Conservation (phyloP, 169 alveolate species). For the Neospora caninum region DNA sequence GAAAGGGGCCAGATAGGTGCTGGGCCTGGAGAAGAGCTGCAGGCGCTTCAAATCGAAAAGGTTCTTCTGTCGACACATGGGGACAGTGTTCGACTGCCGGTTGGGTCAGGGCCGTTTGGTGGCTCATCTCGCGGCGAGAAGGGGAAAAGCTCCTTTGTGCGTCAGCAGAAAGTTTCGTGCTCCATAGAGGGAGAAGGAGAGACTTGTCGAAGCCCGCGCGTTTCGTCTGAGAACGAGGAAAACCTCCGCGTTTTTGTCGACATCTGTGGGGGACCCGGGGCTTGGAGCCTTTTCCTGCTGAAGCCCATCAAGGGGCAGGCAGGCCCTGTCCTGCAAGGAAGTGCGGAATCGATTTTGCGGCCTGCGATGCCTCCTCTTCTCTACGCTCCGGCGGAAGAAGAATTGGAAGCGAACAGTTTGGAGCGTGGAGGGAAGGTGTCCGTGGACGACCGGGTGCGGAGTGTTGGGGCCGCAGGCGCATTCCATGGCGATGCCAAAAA, state of each 20-base stretch:
- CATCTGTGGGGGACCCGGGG: conserved; percentile 56
- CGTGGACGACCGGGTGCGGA: neutral
- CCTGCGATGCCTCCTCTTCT: neutral
- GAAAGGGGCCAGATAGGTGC: no score
- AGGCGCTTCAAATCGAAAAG: no score
- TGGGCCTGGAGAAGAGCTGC: no score
- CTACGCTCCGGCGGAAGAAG: conserved; percentile 16
- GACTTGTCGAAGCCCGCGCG: no score
- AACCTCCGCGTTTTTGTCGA: conserved; percentile 34
- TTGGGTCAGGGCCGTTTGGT: no score
- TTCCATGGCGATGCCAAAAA: neutral
- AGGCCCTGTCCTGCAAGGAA: neutral
- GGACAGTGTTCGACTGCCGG: no score
- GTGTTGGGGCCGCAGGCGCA: neutral
- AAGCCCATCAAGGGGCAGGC: neutral
- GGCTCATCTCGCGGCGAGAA: no score
- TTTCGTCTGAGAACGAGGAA: neutral
- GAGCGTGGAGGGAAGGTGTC: neutral
- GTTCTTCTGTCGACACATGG: no score
- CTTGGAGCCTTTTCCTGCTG: conserved; percentile 53
- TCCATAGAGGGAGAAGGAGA: no score
- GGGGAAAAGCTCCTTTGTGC: no score
- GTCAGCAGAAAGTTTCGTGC: no score
- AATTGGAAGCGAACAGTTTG: no score
- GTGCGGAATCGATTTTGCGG: neutral